Base-by-base conservation (phyloP, 352 stramenopile genomes). In the Phytophthora cactorum region DNA sequence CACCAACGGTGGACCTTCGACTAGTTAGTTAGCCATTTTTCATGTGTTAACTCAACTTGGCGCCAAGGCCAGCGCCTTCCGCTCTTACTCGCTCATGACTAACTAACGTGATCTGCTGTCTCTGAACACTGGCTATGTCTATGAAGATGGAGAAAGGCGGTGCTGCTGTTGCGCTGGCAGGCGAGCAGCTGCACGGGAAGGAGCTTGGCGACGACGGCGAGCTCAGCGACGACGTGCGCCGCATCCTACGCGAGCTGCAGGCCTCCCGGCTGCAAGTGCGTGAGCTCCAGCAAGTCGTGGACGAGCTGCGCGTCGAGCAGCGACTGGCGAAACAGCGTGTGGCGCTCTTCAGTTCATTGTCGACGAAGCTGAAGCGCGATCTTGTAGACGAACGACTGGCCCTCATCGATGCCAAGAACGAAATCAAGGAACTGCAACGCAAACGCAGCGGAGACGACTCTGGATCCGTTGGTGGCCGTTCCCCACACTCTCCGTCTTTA, bases 321-420 rank as follows among this genome's bases (percentile, higher is more conserved):
- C 70, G 63, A 49, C 53, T 90, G 6, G 64, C 75, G 1, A 79
- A 73, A 32, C 75, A 92, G 55, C 75, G 82, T 0, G 22, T 91
- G 12, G 62, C 76, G 45, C 69, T 95, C 6, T 91, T 88, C 63
- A 65, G 72, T 52, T 81, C 79, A 25, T 49, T 93, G 0, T 68
- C 83, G 17, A 53, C 79, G 44, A 89, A 93, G 59, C 69, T 95
- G 43, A 90, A 89, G 63, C 81, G 83, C 44, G 81, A 92, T 36
- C 75, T 95, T 63, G 76, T 95, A 58, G 83, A 89, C 65, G 86
- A 95, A 67, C 79, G 84, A 52, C 70, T 93, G 31, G 84, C 84
- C 8, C 82, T 91, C 43, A 87, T 92, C 29, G 77, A 91, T 52
- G 78, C 81, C 9, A 89, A 88, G 61, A 88, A 86, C 55, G 81